Evolutionary conservation across 306 rosid species (phyloP).

Genomic region (Potentilla sterilis): DNA sequence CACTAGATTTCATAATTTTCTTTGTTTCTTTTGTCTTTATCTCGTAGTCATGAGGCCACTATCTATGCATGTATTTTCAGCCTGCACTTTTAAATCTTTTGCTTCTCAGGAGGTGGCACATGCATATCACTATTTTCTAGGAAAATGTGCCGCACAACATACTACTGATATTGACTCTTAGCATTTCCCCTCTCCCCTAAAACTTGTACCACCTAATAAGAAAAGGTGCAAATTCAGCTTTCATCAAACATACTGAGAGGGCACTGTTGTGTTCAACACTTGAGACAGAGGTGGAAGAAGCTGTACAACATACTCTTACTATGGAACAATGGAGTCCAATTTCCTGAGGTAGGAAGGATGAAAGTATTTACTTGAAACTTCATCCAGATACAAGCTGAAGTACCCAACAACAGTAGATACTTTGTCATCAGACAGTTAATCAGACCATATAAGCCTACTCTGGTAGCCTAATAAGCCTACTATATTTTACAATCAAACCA

Average conservation of each 20-base stretch:
- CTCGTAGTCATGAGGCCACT: neutral
- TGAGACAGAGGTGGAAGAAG: neutral
- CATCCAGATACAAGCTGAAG: slow-evolving; percentile 7
- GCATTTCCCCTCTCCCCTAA: neutral
- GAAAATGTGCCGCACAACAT: neutral
- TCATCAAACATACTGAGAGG: neutral
- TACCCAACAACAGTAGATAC: neutral
- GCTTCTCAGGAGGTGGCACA: too few species aligned
- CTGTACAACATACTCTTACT: neutral
- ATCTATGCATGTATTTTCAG: too few species aligned
- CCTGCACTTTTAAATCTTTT: too few species aligned
- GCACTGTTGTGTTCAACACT: neutral
- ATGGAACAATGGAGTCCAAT: neutral
- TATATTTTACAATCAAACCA: neutral
- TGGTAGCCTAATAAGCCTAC: neutral
- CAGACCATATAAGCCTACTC: neutral
- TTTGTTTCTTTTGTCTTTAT: neutral
- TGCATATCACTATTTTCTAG: neutral
- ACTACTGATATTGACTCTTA: neutral
- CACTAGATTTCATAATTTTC: neutral
- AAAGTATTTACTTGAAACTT: neutral
- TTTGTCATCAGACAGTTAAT: neutral
- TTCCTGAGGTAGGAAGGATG: neutral
- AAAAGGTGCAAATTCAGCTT: neutral
- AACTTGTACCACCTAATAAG: neutral